Evolutionary conservation across 306 rosid species (phyloP), one percentile per base, ranked within the genome.

Genomic region (Quercus parvula): DNA sequence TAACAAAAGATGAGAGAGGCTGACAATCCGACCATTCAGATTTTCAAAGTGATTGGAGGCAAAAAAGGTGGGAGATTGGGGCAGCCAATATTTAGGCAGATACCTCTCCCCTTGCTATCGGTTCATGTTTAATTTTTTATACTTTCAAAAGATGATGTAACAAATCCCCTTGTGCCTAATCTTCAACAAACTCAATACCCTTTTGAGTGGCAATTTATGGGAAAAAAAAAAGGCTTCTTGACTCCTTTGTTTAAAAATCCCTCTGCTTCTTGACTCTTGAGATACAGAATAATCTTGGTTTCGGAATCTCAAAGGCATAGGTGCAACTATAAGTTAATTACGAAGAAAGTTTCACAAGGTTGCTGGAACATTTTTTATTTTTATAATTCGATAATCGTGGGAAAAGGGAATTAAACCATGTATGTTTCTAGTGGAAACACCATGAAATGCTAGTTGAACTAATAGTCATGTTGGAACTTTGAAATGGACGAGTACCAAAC

Each of bases 81-180:
- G 59, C 31, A n/a, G 44, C 84, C 62, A 25, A 7, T 61, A 79
- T 56, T 54, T 15, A 27, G 55, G 83, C 79, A 51, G 74, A 58
- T 54, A 72, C 70, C 51, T 70, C 54, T 67, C 71, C 13, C 73
- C 61, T 25, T 58, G 56, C 25, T n/a, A 41, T 49, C 6, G n/a
- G 54, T 20, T 54, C 62, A 24, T 62, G 56, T 14, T 58, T 55
- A 33, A 33, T 5, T 33, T 33, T 33, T 33, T 33, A 33, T 44
- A 15, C 59, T 70, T 56, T 58, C 76, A 78, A 76, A 79, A 68
- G 57, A 76, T 75, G 30, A 56, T 28, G 46, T 68, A 30, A 80
- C 78, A 44, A 22, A 74, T 73, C 24, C 70, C 70, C 63, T 67
- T 62, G 58, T 75, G 7, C 38, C 38, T 33, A 33, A 35, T 77